Evolutionary conservation across 495 filamentous ascomycete genomes (phyloP), one percentile per base, ranked within the genome.

Genomic region (Hyaloscypha bicolor): DNA sequence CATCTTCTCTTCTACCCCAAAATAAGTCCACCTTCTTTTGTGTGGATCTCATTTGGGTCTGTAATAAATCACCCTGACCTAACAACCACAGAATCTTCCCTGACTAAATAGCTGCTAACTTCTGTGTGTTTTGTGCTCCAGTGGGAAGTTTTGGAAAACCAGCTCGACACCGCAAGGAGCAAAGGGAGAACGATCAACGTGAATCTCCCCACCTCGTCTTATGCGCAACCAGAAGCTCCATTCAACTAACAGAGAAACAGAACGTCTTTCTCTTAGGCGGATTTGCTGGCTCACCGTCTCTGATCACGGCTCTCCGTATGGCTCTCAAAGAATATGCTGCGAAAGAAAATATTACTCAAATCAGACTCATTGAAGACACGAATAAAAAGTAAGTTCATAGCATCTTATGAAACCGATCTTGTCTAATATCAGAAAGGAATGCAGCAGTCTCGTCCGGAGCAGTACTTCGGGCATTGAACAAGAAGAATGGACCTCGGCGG

Each of bases 231-330:
- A 16, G 6, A 21, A 53, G 51, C 8, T n/a, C 16, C 19, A 9
- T 21, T 53, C 22, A 21, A 3, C 19, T 53, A 53, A 37, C 12
- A 16, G 8, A 14, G 8, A 6, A 8, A 51, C 42, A 76, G 74
- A 72, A 75, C 72, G 72, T 77, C 21, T 58, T 77, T 60, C 66
- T 77, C 9, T 73, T 76, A 33, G 74, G 76, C 51, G 76, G 76
- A 19, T 77, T 77, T 67, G 74, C 63, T n/a, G 65, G 62, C 11
- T 75, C 76, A 9, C 67, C 67, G 42, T 71, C 71, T 31, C 61
- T 77, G 29, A 64, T 66, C 51, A 58, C 39, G 42, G 66, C 66
- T 53, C 68, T 74, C 9, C 12, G 39, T 14, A 31, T 9, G 4
- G 55, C 45, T 32, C 55, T 65, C 21, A 16, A 4, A 4, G n/a